Conservation (phyloP, 352 stramenopile genomes). For the Blastocystis sp. region DNA sequence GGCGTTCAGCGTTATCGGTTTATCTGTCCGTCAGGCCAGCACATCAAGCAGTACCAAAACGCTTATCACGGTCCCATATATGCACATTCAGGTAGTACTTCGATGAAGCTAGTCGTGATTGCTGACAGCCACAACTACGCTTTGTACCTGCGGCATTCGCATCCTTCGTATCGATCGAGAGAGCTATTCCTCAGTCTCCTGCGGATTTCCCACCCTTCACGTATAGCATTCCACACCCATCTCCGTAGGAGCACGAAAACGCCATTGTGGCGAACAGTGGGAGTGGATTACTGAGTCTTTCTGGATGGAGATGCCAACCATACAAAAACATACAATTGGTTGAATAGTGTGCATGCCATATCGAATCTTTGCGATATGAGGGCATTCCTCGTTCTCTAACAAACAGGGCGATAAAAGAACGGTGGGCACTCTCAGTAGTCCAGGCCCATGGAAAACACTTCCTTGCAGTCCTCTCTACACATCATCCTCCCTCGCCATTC, state of each 20-base stretch:
- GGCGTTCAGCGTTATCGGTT: background rate
- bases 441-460: slow-evolving; percentile 41
- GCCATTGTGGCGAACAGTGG: background rate
- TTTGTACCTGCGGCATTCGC: background rate
- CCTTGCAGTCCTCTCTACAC: slow-evolving; percentile 57
- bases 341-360: too few species aligned
- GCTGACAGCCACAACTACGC: background rate
- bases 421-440: slow-evolving; percentile 13
- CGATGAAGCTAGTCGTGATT: slow-evolving; percentile 2
- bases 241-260: slow-evolving; percentile 42
- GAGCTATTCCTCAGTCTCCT: background rate
- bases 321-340: too few species aligned
- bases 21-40: background rate
- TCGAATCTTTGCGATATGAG: too few species aligned
- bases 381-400: too few species aligned
- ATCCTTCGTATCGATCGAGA: slow-evolving; percentile 21
- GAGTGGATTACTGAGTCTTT: too few species aligned
- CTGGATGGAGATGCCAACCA: too few species aligned
- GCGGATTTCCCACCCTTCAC: background rate
- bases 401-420: too few species aligned
- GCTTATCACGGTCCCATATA: slow-evolving; percentile 37
- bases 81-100: slow-evolving; percentile 49
- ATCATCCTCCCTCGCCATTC: background rate
- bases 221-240: slow-evolving; percentile 63
- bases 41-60: background rate